Percentiles rank a stretch among this genome's conserved stretches.
Evolutionary conservation across 495 filamentous ascomycete genomes (phyloP).

Genomic region (Penicillium alfredii): DNA sequence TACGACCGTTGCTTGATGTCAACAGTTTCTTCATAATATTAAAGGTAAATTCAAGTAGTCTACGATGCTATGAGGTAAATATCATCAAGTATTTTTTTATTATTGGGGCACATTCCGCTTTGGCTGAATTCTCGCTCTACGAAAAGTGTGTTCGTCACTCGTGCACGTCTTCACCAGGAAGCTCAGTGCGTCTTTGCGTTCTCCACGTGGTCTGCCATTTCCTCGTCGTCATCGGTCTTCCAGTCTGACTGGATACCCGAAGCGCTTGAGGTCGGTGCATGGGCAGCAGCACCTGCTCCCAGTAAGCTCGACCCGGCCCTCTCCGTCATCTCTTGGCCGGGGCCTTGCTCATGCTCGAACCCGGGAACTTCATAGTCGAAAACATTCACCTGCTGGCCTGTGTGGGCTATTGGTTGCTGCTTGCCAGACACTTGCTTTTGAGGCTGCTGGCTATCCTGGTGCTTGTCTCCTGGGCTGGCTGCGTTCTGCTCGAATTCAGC

Average conservation of each 20-base stretch:
- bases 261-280: conserved; percentile 19
- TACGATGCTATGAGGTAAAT: too few species aligned
- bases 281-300: conserved; percentile 9
- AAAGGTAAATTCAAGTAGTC: too few species aligned
- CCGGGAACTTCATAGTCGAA: conserved; percentile 38
- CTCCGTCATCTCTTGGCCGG: conserved; percentile 38
- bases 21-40: too few species aligned
- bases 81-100: neutral
- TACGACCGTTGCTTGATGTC: too few species aligned
- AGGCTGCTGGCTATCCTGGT: neutral
- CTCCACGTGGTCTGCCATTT: conserved; percentile 14
- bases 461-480: conserved; percentile 1
- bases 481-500: conserved; percentile 32
- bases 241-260: conserved; percentile 21
- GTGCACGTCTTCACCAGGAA: neutral
- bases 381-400: conserved; percentile 28
- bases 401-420: conserved; percentile 12
- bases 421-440: too few species aligned
- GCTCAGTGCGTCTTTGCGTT: conserved; percentile 5
- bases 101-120: neutral
- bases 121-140: conserved; percentile 3
- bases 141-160: conserved; percentile 17
- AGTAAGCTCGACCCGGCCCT: conserved; percentile 21
- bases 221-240: conserved; percentile 15
- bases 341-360: conserved; percentile 26